Evolutionary conservation across 1,139 yeast genomes (phyloP), one percentile per base, ranked within the genome.

Genomic region (Yamadazyma sp.): DNA sequence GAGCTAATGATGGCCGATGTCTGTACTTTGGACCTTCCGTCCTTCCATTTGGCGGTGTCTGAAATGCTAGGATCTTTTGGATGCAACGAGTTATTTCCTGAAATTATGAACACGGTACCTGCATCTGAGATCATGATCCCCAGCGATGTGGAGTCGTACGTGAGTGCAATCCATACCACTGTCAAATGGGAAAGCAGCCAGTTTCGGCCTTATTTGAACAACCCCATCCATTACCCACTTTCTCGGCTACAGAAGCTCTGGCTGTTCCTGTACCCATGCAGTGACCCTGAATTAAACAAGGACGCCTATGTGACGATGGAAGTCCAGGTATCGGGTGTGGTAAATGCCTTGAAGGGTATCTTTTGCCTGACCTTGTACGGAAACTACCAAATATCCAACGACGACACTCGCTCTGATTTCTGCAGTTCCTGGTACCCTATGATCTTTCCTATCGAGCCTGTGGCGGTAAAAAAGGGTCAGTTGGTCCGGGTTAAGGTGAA

Each of bases 31-130:
- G 43, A 56, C 2, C 9, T 43, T 5, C 14, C 69, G 27, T 17
- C 33, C 3, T 69, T 73, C 38, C 75, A 85, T 16, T 55, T 89
- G 33, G 73, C 89, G 11, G 71, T 91, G 1, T 84, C 95, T 31
- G 98, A 91, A 56, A 66, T 91, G 23, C 60, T 91, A 20, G 97
- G 97, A 2, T 87, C 96, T 5, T 84, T 89, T 64, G 97, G 95
- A 1, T 92, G 94, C 58, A 91, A 91, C 58, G 98, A 91, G 56
- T 68, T 87, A 12, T 74, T 87, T 11, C 97, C 97, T 0, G 98
- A 91, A 55, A 83, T 94, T 42, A 51, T 81, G 4, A 25, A 38
- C 4, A 4, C 31, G 5, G 23, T 29, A 3, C 12, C 27, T 18
- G 23, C 36, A 1, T 10, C 31, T n/a, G 48, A 53, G 23, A 59